Conservation (phyloP, 2,329 filamentous ascomycete species). For the Geosmithia flava region DNA sequence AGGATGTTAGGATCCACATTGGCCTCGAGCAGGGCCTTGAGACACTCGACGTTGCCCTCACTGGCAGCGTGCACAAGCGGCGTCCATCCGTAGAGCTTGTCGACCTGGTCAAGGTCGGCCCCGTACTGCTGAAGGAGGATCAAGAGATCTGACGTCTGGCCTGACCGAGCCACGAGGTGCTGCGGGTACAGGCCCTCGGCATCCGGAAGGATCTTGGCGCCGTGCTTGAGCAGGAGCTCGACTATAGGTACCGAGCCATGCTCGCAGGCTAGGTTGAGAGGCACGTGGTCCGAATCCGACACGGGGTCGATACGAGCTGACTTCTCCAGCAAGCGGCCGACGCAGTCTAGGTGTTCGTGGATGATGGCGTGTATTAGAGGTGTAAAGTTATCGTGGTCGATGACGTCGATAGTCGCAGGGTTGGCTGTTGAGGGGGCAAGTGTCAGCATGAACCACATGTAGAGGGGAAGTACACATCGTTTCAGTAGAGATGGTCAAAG, state of each 20-base stretch:
- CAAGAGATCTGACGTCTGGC: constrained; percentile 67
- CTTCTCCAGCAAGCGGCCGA: constrained; percentile 61
- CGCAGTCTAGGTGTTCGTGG: constrained; percentile 70
- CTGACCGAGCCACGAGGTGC: constrained; percentile 84
- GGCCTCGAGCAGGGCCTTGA: constrained; percentile 68
- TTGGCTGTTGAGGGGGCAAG: constrained; percentile 33
- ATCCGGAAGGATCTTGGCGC: constrained; percentile 77
- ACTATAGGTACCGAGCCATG: constrained; percentile 80
- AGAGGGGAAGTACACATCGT: neutral
- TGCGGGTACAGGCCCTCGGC: constrained; percentile 96
- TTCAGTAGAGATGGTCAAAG: neutral
- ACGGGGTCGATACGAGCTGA: constrained; percentile 78
- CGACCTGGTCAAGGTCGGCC: constrained; percentile 80
- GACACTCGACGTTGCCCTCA: constrained; percentile 83
- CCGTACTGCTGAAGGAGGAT: constrained; percentile 74
- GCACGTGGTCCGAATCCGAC: constrained; percentile 83
- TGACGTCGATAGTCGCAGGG: constrained; percentile 66
- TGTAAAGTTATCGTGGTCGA: constrained; percentile 96
- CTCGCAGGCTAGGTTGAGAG: constrained; percentile 88
- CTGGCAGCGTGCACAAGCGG: constrained; percentile 92
- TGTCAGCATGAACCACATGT: neutral
- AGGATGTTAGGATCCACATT: constrained; percentile 67
- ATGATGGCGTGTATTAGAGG: constrained; percentile 92
- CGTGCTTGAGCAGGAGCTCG: constrained; percentile 68
- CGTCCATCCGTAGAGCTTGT: constrained; percentile 97